Percentiles rank a stretch among this genome's conserved stretches.
phyloP scores from a whole-genome alignment of 2,329 filamentous ascomycete species.

The Aspergillus sp. region DNA sequence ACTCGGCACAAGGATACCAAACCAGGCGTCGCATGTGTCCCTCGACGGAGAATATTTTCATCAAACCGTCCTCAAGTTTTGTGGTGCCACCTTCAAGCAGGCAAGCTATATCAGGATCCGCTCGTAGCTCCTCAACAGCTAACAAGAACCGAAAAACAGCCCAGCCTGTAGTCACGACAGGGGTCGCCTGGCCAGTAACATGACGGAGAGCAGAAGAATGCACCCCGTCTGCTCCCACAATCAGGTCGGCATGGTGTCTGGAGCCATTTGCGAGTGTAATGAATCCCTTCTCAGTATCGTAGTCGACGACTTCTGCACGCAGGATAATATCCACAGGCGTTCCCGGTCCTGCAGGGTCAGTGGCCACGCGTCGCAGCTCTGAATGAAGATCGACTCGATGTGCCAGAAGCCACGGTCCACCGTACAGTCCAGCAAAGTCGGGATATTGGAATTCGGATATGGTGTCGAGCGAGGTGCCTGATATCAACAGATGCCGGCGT shows the following conservation, averaged over 20 bases:
- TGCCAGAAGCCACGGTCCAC: conserved; percentile 6
- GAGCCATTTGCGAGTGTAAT: conserved; percentile 20
- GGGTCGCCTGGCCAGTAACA: conserved; percentile 11
- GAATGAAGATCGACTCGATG: conserved; percentile 21
- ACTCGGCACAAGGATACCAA: conserved; percentile 33
- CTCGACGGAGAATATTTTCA: conserved; percentile 17
- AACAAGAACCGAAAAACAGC: conserved; percentile 29
- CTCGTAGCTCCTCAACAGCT: conserved; percentile 26
- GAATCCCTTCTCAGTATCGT: conserved; percentile 18
- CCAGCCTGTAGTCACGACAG: conserved; percentile 14
- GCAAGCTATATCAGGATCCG: conserved; percentile 22
- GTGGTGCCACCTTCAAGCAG: neutral
- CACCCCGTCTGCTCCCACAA: conserved; percentile 35
- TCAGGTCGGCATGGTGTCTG: conserved; percentile 26
- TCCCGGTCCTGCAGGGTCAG: neutral
- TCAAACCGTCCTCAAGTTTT: conserved; percentile 25
- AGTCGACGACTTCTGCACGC: conserved; percentile 19
- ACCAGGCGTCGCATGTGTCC: conserved; percentile 23
- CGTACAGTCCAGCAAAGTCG: neutral
- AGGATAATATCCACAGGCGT: conserved; percentile 20
- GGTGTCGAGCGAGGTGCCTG: neutral
- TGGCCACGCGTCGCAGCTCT: conserved; percentile 19
- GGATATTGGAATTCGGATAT: neutral
- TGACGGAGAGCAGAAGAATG: conserved; percentile 18
- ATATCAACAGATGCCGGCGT: neutral